Conservation (phyloP, 441 rosid species). For the Mallotus repandus region DNA sequence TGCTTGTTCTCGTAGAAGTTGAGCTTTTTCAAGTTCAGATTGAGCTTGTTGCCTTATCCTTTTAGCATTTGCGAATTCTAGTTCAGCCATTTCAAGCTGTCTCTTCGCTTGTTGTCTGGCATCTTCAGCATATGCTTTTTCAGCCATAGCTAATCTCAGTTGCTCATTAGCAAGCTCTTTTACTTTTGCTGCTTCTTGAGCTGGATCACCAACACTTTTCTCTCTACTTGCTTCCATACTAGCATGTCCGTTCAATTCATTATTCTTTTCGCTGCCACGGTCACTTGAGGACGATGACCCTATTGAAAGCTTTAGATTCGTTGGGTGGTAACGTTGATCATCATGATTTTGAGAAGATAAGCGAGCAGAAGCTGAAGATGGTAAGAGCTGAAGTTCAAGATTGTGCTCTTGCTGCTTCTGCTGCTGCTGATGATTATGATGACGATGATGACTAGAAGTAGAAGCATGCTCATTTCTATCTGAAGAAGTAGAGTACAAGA, state of each 20-base stretch:
- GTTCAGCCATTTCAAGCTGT: slow-evolving; percentile 85
- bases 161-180: slow-evolving; percentile 54
- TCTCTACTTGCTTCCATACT: slow-evolving; percentile 17
- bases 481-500: slow-evolving; percentile 30
- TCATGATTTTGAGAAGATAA: slow-evolving; percentile 20
- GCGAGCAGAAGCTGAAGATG: slow-evolving; percentile 32
- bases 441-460: slow-evolving; percentile 21
- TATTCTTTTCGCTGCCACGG: background rate
- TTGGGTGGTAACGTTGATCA: slow-evolving; percentile 32
- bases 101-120: slow-evolving; percentile 71
- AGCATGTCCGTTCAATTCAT: slow-evolving; percentile 7
- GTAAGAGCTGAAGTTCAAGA: slow-evolving; percentile 81
- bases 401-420: slow-evolving; percentile 42
- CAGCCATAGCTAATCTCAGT: slow-evolving; percentile 67
- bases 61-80: slow-evolving; percentile 74
- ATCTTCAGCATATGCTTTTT: slow-evolving; percentile 78
- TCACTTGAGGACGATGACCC: slow-evolving; percentile 38
- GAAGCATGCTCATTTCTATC: slow-evolving; percentile 24
- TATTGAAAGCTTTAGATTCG: slow-evolving; percentile 59
- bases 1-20: slow-evolving; percentile 65
- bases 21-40: slow-evolving; percentile 78
- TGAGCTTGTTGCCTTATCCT: slow-evolving; percentile 87
- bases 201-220: slow-evolving; percentile 14
- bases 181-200: slow-evolving; percentile 32
- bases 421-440: slow-evolving; percentile 17